phyloP scores from a whole-genome alignment of 2,329 filamentous ascomycete genomes.

The Emmonsia crescens region DNA sequence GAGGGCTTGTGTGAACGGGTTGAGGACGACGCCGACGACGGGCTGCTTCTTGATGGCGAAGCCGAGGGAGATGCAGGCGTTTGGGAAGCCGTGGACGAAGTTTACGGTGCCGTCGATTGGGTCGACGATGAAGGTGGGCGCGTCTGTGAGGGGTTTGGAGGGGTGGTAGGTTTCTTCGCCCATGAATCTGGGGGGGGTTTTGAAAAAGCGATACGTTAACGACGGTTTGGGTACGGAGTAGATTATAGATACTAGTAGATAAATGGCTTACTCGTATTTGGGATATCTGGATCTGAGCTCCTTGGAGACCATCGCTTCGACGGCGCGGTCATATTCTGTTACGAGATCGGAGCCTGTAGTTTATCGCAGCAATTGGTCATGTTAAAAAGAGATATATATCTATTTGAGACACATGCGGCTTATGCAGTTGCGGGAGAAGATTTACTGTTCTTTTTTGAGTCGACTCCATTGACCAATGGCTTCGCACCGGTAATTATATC shows the following conservation, averaged over 20 bases:
- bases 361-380: not conserved
- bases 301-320: constrained; percentile 47
- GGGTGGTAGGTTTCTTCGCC: constrained; percentile 52
- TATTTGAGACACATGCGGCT: not conserved
- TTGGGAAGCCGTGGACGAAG: constrained; percentile 52
- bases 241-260: not conserved
- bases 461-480: constrained; percentile 26
- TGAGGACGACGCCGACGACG: constrained; percentile 49
- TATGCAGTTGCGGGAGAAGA: not conserved
- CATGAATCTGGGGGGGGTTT: constrained; percentile 34
- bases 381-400: not conserved
- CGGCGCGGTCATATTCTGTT: constrained; percentile 52
- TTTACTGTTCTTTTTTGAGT: constrained; percentile 39
- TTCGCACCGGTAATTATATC: constrained; percentile 34
- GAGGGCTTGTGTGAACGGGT: constrained; percentile 46
- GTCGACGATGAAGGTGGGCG: constrained; percentile 52
- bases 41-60: constrained; percentile 42
- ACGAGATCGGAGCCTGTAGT: constrained; percentile 51
- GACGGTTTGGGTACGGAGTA: not conserved
- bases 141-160: constrained; percentile 39
- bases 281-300: constrained; percentile 43
- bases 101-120: constrained; percentile 57
- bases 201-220: not conserved
- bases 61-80: constrained; percentile 49
- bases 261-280: constrained; percentile 34